Base-by-base conservation (phyloP, 257 asterid genomes). In the Primulina eburnea region DNA sequence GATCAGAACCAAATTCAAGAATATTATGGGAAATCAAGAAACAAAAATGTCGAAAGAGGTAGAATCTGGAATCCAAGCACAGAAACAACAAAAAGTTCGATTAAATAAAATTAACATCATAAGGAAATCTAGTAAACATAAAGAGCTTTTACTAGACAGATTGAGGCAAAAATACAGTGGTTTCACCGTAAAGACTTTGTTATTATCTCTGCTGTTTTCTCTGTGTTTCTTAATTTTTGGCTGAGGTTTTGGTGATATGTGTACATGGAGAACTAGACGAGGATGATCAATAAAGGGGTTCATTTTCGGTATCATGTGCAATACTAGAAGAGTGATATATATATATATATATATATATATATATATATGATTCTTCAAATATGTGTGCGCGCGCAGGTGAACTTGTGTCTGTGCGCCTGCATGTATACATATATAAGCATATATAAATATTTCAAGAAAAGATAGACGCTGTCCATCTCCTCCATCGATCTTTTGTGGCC, bases 151-250 rank as follows among this genome's bases (percentile, higher is more conserved):
- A 55, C 86, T 86, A 71, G 87, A 82, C 35, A 80, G 89, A 83
- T 77, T 85, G 33, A 85, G 88, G 79, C 83, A 87, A 5, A 86
- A 88, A 86, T 85, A 76, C 84, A 88, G 53, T 78, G 86, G 67
- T 47, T 73, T 85, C 20, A 82, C 87, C 55, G 85, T 85, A 35
- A 60, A 78, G 64, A 53, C 66, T 73, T 68, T 73, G 72, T 72
- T 68, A 17, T 28, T 34, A 7, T 60, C 61, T 11, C 9, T 26
- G 12, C 7, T 30, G 12, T 14, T 62, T 62, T 61, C 6, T 52
- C 16, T 0, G 10, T 33, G 60, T 63, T 70, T 52, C 33, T 52
- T 8, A 20, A 3, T 37, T 59, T 57, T 35, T 53, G 35, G 35
- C 17, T 24, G 21, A 43, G n/a, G 53, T 43, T 43, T 14, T 35